Evolutionary conservation across 139 green algal species (phyloP), one percentile per base, ranked within the genome.

Genomic region (Tetradesmus obliquus): DNA sequence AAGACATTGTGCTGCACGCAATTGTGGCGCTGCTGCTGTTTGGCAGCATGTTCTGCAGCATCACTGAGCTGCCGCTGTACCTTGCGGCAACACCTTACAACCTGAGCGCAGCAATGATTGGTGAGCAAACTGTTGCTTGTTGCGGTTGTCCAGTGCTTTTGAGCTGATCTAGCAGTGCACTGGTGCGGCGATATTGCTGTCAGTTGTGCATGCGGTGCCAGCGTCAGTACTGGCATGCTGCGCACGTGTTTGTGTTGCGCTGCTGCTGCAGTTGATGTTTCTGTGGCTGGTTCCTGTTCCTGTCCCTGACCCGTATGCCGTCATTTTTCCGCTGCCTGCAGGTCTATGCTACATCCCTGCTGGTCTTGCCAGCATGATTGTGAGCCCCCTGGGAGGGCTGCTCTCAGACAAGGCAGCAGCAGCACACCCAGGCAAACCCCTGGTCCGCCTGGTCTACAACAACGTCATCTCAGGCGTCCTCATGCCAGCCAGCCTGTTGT

Each of bases 391-490:
- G 1, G 84, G 84, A 8, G 84, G 84, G 32, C n/a, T 24, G 10
- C 60, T 89, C 5, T 60, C 60, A 9, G 84, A 89, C 60, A 81
- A 32, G 84, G 53, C 86, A 58, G 86, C 86, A 53, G 86, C 86
- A 13, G 53, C 53, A 17, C 69, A 71, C 60, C 86, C 86, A 5
- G 55, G 71, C 17, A 45, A 84, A 71, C 53, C 53, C 2, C 45
- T 84, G 32, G 71, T 71, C 2, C 86, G 86, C 6, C 71, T 90
- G 3, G 24, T 58, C 2, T 69, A 57, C 53, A 71, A 71, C 86
- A 90, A 55, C 22, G 2, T 66, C 53, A n/a, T 90, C 53, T 6
- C 58, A n/a, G 32, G 2, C 13, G 60, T 79, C 55, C 22, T 87
- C 17, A 60, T 91, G 88, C 88, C 88, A 22, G 55, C 17, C n/a